Percentiles rank a stretch among this genome's conserved stretches.
Conservation (phyloP, 75 land plant species). For the Pseudotsuga menziesii region DNA sequence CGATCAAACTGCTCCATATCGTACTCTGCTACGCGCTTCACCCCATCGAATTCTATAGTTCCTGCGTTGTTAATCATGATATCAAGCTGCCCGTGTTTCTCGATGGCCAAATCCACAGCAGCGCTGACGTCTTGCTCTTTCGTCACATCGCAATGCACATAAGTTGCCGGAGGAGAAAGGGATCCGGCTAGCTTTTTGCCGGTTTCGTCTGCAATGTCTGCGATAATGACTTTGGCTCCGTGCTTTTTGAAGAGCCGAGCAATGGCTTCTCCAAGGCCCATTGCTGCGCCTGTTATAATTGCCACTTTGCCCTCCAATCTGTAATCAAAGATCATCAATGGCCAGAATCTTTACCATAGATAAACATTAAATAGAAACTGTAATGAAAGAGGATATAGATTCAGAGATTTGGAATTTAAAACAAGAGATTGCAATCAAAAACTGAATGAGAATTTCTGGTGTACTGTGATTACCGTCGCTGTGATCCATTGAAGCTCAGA, state of each 20-base stretch:
- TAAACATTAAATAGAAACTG: too few relatives aligned
- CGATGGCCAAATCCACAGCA: slow-evolving; percentile 23
- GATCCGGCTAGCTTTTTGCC: slow-evolving; percentile 17
- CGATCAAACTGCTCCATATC: slow-evolving; percentile 17
- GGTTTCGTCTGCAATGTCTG: slow-evolving; percentile 27
- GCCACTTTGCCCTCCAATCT: slow-evolving; percentile 28
- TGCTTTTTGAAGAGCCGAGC: slow-evolving; percentile 9
- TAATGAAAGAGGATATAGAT: too few relatives aligned
- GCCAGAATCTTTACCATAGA: too few relatives aligned
- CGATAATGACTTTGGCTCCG: slow-evolving; percentile 24
- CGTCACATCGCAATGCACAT: slow-evolving; percentile 41
- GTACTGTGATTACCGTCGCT: too few relatives aligned
- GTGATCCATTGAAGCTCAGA: too few relatives aligned
- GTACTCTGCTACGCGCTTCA: background rate
- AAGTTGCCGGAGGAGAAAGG: slow-evolving; percentile 5
- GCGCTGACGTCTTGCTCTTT: slow-evolving; percentile 25
- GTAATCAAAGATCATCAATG: background rate
- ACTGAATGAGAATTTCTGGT: too few relatives aligned
- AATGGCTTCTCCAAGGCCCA: slow-evolving; percentile 23
- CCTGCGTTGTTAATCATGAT: slow-evolving; percentile 53
- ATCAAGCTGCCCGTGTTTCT: slow-evolving; percentile 27
- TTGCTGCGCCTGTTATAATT: slow-evolving; percentile 32
- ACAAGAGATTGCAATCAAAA: too few relatives aligned
- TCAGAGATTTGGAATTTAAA: too few relatives aligned
- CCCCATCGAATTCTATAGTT: slow-evolving; percentile 5